Evolutionary conservation across 805 yeast species (phyloP).

Genomic region (Kodamaea hsintzibuensis): DNA sequence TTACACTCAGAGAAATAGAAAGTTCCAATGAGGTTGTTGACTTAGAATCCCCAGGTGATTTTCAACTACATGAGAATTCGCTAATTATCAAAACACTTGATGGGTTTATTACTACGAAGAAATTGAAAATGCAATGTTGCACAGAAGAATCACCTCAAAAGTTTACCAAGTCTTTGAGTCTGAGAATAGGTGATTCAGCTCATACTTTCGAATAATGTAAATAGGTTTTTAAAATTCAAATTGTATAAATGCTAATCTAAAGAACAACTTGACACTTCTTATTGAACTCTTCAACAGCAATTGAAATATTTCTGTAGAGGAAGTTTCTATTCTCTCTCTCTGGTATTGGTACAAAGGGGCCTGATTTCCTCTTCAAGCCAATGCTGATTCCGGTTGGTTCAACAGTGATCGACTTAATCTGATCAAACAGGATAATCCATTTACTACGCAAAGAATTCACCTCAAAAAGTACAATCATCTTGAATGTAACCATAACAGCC

Average conservation of each 20-base stretch:
- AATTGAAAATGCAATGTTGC: conserved; percentile 57
- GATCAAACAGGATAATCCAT: conserved; percentile 71
- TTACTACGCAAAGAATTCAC: conserved; percentile 58
- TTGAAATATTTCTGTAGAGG: conserved; percentile 69
- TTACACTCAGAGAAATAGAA: conserved; percentile 46
- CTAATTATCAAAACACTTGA: conserved; percentile 46
- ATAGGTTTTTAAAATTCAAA: background rate
- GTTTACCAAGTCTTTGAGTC: conserved; percentile 46
- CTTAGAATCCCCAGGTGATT: conserved; percentile 23
- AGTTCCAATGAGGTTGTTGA: background rate
- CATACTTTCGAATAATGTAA: conserved; percentile 10
- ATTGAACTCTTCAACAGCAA: conserved; percentile 82
- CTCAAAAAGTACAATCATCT: conserved; percentile 65
- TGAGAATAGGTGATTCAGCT: conserved; percentile 44
- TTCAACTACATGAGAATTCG: conserved; percentile 11
- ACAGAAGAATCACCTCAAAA: conserved; percentile 44
- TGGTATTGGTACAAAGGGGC: conserved; percentile 75
- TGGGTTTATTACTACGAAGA: conserved; percentile 38
- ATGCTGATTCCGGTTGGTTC: conserved; percentile 80
- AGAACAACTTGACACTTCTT: conserved; percentile 58
- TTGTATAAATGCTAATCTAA: conserved; percentile 8
- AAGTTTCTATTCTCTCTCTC: conserved; percentile 62
- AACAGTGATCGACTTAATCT: conserved; percentile 67
- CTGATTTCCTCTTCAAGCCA: conserved; percentile 51
- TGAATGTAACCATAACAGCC: conserved; percentile 74